A percentile compares a stretch with the other conserved stretches of the same genome.
These are phyloP conservation scores for Populus deltoides DNA, from an alignment of 345 rosid genomes.

Conservation along the genomic window DNA sequence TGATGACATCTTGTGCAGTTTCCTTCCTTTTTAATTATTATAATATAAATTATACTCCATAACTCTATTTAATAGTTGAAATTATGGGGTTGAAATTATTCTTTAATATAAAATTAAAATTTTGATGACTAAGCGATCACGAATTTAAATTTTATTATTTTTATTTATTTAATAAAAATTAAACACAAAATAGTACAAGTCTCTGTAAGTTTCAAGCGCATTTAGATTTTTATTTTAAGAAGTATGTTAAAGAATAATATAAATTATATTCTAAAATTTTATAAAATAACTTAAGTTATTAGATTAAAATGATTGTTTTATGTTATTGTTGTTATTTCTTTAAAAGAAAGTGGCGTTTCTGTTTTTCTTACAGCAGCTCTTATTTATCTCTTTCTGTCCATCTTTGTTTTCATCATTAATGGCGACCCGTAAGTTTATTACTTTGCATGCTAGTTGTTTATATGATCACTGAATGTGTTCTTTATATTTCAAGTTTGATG, in stretches of 20 bases:
- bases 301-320: too few relatives aligned
- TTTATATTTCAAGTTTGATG: background rate
- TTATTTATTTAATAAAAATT: too few relatives aligned
- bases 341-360: background rate
- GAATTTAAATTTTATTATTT: too few relatives aligned
- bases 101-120: fast-evolving
- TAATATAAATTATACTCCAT: too few relatives aligned
- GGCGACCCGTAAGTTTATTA: constrained; percentile 36
- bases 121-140: too few relatives aligned
- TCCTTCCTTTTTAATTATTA: background rate
- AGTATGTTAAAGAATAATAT: too few relatives aligned
- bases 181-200: too few relatives aligned
- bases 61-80: fast-evolving
- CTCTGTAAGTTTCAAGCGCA: fast-evolving
- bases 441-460: background rate
- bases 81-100: too few relatives aligned
- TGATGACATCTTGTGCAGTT: background rate
- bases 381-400: background rate
- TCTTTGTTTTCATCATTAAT: constrained; percentile 13
- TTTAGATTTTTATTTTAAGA: too few relatives aligned
- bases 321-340: too few relatives aligned
- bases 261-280: too few relatives aligned
- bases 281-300: fast-evolving
- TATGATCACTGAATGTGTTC: background rate
- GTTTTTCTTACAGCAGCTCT: background rate